A percentile compares a stretch with the other conserved stretches of the same genome.
Conservation (phyloP, 495 filamentous ascomycete genomes). For the Penicillium maclennaniae region DNA sequence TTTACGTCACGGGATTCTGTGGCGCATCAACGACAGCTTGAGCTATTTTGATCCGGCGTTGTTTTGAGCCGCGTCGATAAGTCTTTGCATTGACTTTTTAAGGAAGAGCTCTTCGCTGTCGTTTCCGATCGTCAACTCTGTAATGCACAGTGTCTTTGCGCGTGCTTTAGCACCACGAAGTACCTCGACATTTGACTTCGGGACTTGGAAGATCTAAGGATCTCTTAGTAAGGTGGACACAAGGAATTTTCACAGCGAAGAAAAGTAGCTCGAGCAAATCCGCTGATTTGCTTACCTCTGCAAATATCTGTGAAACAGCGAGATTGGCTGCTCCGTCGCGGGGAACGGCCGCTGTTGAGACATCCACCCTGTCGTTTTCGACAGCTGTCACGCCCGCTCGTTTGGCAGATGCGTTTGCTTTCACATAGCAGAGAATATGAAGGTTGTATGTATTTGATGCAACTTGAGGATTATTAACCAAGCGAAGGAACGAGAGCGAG, state of each 20-base stretch:
- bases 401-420: slow-evolving; percentile 58
- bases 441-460: slow-evolving; percentile 26
- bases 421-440: slow-evolving; percentile 57
- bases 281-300: slow-evolving; percentile 45
- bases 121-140: slow-evolving; percentile 23
- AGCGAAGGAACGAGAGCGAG: slow-evolving; percentile 21
- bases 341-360: slow-evolving; percentile 60
- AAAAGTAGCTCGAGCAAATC: neutral
- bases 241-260: no score
- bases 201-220: slow-evolving; percentile 50
- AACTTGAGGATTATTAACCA: slow-evolving; percentile 12
- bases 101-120: slow-evolving; percentile 28
- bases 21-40: neutral
- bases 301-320: slow-evolving; percentile 60
- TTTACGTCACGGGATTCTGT: slow-evolving; percentile 26
- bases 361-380: slow-evolving; percentile 50
- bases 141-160: slow-evolving; percentile 54
- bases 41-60: neutral
- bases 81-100: slow-evolving; percentile 14
- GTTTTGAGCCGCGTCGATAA: slow-evolving; percentile 10
- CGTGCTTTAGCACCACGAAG: slow-evolving; percentile 59
- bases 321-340: slow-evolving; percentile 65
- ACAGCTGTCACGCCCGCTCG: slow-evolving; percentile 56
- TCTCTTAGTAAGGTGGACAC: slow-evolving; percentile 8
- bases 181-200: slow-evolving; percentile 61